Evolutionary conservation across 73 alveolate species (phyloP), one percentile per base, ranked within the genome.

Genomic region (Diophrys appendiculata): DNA sequence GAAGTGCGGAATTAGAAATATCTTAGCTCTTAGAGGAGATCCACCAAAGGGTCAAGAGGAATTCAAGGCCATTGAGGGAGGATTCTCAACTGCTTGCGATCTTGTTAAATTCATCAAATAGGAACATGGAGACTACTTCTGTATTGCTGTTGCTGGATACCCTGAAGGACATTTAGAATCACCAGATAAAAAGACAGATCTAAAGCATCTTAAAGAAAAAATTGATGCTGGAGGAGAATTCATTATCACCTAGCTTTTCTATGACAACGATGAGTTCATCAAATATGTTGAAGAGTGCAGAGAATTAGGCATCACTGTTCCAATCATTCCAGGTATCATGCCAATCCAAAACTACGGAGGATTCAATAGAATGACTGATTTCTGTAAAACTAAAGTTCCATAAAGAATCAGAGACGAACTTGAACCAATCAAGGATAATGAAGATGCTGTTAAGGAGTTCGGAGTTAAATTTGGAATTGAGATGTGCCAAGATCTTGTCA

Each of bases 201-300:
- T 76, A 0, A 1, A 3, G 1, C 52, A 65, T 25, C 54, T 76
- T 32, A 76, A 76, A 33, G 56, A 55, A 34, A 90, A 93, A 81
- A 91, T 91, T 25, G 98, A 93, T 69, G 97, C 97, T 3, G 98
- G 97, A 22, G 98, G 95, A 0, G 92, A 86, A 26, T 81, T 87
- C 72, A 72, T 91, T 60, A 87, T 93, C 65, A 93, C 98, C 32
- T 93, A 93, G 80, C 73, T 93, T 70, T 93, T 93, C 89, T 90
- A 86, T 76, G 98, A 93, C 70, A 82, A 87, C 53, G 80, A 90
- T 70, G 90, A 75, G 27, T 93, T 75, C 86, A 8, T 88, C 69
- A 88, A 82, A 24, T 93, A 79, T 80, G 88, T 75, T 32, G 30
- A 88, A 33, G 89, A 85, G 65, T 86, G 94, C 77, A 82, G 91